These are phyloP conservation scores for Yamadazyma nakazawae DNA, from an alignment of 805 yeast species.

Conservation along the genomic window DNA sequence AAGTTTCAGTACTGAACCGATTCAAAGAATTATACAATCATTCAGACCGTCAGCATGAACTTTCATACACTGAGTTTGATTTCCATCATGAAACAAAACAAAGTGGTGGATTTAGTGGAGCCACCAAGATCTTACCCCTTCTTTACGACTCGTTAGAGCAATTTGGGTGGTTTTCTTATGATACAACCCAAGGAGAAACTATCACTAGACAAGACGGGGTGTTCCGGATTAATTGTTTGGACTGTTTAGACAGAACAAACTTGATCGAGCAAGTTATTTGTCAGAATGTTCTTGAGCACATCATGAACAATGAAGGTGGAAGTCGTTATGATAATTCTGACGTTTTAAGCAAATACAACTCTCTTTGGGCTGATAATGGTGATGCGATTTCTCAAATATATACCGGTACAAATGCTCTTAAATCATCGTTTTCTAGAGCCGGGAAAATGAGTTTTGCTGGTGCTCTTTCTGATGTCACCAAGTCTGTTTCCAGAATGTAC, in stretches of 20 bases:
- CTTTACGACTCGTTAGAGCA: slow-evolving; percentile 65
- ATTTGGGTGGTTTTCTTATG: slow-evolving; percentile 82
- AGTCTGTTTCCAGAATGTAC: slow-evolving; percentile 91
- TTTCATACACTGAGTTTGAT: slow-evolving; percentile 76
- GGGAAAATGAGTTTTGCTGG: slow-evolving; percentile 98
- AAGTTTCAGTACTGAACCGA: slow-evolving; percentile 64
- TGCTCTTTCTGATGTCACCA: slow-evolving; percentile 94
- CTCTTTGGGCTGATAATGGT: slow-evolving; percentile 75
- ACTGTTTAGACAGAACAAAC: slow-evolving; percentile 89
- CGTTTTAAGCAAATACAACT: slow-evolving; percentile 69
- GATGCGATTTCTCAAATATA: slow-evolving; percentile 63
- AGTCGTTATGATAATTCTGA: slow-evolving; percentile 38
- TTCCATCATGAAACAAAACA: slow-evolving; percentile 89
- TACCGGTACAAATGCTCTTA: slow-evolving; percentile 58
- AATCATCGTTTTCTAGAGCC: slow-evolving; percentile 88
- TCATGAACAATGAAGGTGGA: slow-evolving; percentile 22
- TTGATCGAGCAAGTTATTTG: slow-evolving; percentile 83
- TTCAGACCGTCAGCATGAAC: slow-evolving; percentile 32
- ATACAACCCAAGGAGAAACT: slow-evolving; percentile 49
- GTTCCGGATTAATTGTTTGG: slow-evolving; percentile 90
- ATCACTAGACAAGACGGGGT: slow-evolving; percentile 83
- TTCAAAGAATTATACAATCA: slow-evolving; percentile 58
- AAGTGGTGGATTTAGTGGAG: slow-evolving; percentile 83
- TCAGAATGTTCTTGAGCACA: slow-evolving; percentile 56
- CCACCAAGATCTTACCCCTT: slow-evolving; percentile 61